These are phyloP conservation scores for Vanrija sp. DNA, from an alignment of 1,284 basidiomycete genomes.

Conservation along the genomic window DNA sequence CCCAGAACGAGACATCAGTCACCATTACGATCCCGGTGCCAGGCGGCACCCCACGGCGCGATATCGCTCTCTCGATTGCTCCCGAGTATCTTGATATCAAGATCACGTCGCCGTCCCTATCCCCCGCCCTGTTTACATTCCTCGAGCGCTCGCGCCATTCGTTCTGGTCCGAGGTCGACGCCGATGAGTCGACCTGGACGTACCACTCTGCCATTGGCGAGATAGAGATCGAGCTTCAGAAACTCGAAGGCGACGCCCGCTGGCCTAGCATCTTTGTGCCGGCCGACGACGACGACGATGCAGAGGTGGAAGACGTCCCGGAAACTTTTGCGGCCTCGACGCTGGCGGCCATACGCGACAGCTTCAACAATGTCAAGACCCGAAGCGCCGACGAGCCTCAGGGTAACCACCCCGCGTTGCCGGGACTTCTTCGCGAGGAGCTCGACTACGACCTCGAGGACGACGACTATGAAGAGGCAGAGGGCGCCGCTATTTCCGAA, in stretches of 20 bases:
- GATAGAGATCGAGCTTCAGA: constrained; percentile 78
- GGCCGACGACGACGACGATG: constrained; percentile 28
- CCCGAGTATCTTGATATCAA: constrained; percentile 56
- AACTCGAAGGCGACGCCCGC: constrained; percentile 64
- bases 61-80: constrained; percentile 66
- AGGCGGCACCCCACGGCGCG: constrained; percentile 59
- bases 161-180: constrained; percentile 71
- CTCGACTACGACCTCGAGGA: constrained; percentile 48
- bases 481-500: constrained; percentile 53
- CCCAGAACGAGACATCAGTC: constrained; percentile 73
- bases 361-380: constrained; percentile 28
- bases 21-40: constrained; percentile 79
- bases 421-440: constrained; percentile 46
- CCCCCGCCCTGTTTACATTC: constrained; percentile 58
- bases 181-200: constrained; percentile 76
- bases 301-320: constrained; percentile 65
- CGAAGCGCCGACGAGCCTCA: constrained; percentile 23
- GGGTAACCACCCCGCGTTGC: constrained; percentile 35
- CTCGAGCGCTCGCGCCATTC: constrained; percentile 52
- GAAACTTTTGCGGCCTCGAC: constrained; percentile 86
- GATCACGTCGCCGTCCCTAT: constrained; percentile 46
- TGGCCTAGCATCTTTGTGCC: constrained; percentile 76
- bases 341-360: constrained; percentile 69
- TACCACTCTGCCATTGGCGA: constrained; percentile 69
- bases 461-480: constrained; percentile 51